Percentiles rank a stretch among this genome's conserved stretches.
These are phyloP conservation scores for Aspergillus unguis DNA, from an alignment of 2,329 filamentous ascomycete genomes.

Conservation along the genomic window DNA sequence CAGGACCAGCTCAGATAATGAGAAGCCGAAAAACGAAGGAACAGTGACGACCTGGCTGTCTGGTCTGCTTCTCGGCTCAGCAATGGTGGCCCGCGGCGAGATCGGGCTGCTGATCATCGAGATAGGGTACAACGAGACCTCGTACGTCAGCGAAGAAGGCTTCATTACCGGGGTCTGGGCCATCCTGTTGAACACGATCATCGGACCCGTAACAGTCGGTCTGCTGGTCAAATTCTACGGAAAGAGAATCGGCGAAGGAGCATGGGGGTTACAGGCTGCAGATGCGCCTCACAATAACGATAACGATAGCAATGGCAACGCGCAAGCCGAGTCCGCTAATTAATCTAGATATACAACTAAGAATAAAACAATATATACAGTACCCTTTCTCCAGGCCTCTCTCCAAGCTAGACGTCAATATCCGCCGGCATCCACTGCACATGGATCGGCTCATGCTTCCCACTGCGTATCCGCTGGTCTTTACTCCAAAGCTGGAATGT, in stretches of 20 bases:
- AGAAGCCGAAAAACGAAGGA: neutral
- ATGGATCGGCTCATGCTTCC: conserved; percentile 28
- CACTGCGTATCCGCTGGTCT: conserved; percentile 23
- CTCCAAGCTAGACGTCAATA: too few species aligned
- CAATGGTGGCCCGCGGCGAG: conserved; percentile 34
- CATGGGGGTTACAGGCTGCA: conserved; percentile 20
- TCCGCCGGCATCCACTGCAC: conserved; percentile 31
- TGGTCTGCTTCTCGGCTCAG: conserved; percentile 27
- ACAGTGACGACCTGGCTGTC: conserved; percentile 18
- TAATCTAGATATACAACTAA: neutral
- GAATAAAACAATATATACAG: too few species aligned
- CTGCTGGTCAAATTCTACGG: conserved; percentile 25
- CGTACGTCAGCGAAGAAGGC: conserved; percentile 37
- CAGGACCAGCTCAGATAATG: neutral
- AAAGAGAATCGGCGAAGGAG: conserved; percentile 20
- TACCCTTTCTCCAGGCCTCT: too few species aligned
- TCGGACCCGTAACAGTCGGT: conserved; percentile 28
- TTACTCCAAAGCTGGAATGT: conserved; percentile 35
- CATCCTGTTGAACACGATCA: conserved; percentile 32
- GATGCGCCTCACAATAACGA: too few species aligned
- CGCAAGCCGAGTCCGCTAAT: neutral
- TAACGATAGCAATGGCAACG: too few species aligned
- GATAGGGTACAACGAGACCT: conserved; percentile 31
- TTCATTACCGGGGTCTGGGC: conserved; percentile 32
- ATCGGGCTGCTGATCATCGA: conserved; percentile 34